Conservation (phyloP, 2,329 filamentous ascomycete genomes). For the Didymella glomerata region DNA sequence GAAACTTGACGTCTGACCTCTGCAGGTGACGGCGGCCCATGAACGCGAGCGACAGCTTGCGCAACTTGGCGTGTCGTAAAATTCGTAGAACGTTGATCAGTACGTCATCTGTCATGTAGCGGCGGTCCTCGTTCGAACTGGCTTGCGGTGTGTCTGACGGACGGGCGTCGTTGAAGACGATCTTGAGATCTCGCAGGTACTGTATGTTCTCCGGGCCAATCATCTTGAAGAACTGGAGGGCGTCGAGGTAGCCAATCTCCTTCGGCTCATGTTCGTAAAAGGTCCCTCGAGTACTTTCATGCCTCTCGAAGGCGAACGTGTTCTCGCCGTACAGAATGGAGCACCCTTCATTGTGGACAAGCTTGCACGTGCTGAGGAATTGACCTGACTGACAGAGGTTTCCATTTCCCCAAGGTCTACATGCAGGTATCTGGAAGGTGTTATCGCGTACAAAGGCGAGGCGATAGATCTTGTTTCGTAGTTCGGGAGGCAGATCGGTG, state of each 20-base stretch:
- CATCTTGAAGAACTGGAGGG: slow-evolving; percentile 56
- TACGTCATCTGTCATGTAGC: slow-evolving; percentile 59
- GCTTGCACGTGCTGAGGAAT: slow-evolving; percentile 57
- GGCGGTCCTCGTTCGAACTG: slow-evolving; percentile 53
- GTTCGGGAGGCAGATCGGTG: slow-evolving; percentile 49
- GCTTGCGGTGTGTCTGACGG: slow-evolving; percentile 53
- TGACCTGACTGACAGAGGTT: slow-evolving; percentile 55
- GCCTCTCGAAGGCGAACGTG: slow-evolving; percentile 56
- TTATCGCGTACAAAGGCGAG: slow-evolving; percentile 51
- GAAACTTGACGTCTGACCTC: slow-evolving; percentile 53
- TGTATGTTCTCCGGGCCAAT: slow-evolving; percentile 59
- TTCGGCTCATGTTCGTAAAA: slow-evolving; percentile 55
- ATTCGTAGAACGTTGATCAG: slow-evolving; percentile 57
- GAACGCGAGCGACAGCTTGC: slow-evolving; percentile 55
- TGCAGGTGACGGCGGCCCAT: slow-evolving; percentile 50
- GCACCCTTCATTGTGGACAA: slow-evolving; percentile 57
- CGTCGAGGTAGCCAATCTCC: slow-evolving; percentile 59
- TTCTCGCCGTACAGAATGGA: slow-evolving; percentile 62
- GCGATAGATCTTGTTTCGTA: slow-evolving; percentile 60
- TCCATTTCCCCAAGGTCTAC: slow-evolving; percentile 27
- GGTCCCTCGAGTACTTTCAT: slow-evolving; percentile 46
- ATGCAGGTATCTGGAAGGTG: slow-evolving; percentile 47
- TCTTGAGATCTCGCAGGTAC: slow-evolving; percentile 56
- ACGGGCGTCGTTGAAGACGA: slow-evolving; percentile 57
- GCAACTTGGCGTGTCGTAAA: slow-evolving; percentile 54